A percentile compares a stretch with the other conserved stretches of the same genome.
Conservation (phyloP, 768 basidiomycete species). For the Mycena galericulata region DNA sequence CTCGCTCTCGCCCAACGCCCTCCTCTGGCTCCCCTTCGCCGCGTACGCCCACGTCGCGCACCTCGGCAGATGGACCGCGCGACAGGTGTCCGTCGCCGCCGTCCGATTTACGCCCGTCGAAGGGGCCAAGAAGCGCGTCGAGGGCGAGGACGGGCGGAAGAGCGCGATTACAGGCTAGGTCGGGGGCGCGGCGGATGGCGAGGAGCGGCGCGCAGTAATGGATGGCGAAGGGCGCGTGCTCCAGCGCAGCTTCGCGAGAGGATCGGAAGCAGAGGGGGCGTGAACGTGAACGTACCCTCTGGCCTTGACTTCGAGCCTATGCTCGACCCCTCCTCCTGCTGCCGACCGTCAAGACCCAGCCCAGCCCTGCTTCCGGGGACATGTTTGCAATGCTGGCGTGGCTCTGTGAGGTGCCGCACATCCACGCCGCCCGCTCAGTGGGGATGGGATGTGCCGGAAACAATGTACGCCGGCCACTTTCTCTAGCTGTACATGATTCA, state of each 20-base stretch:
- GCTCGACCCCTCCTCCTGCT: too few species aligned
- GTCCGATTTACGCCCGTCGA: conserved; percentile 76
- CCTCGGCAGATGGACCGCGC: conserved; percentile 85
- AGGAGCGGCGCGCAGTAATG: conserved; percentile 80
- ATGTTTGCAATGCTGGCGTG: too few species aligned
- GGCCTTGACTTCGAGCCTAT: too few species aligned
- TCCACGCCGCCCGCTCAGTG: too few species aligned
- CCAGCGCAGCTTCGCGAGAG: conserved; percentile 78
- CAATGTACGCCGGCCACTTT: too few species aligned
- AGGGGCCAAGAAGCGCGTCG: conserved; percentile 76
- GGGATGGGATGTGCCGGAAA: too few species aligned
- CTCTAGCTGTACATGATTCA: too few species aligned
- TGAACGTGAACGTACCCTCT: conserved; percentile 35
- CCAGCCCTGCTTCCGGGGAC: too few species aligned
- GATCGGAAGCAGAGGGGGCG: conserved; percentile 61
- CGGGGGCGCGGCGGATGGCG: conserved; percentile 54
- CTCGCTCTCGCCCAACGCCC: conserved; percentile 74
- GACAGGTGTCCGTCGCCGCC: conserved; percentile 81
- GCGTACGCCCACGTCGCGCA: conserved; percentile 70
- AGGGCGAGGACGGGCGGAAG: conserved; percentile 73
- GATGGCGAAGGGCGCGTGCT: conserved; percentile 80
- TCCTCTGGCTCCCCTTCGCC: conserved; percentile 75
- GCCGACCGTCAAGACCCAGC: too few species aligned
- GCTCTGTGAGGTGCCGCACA: too few species aligned
- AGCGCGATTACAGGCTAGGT: conserved; percentile 61